Conservation (phyloP, 2,329 filamentous ascomycete species). For the Myriosclerotinia curreyana region DNA sequence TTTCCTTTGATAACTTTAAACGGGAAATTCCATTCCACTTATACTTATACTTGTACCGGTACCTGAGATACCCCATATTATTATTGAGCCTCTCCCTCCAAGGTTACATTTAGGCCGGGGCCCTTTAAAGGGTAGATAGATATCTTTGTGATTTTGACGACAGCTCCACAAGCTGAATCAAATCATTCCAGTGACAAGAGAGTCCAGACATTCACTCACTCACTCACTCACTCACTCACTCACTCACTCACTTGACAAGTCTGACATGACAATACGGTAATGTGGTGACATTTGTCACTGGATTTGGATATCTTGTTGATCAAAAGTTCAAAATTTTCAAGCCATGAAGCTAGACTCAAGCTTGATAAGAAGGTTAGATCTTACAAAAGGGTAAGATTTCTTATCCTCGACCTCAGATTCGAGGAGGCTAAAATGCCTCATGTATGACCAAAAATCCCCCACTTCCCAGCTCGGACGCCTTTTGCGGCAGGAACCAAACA, state of each 20-base stretch:
- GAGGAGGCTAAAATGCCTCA: slow-evolving; percentile 36
- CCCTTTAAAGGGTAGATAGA: background rate
- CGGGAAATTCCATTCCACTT: background rate
- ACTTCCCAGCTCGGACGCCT: slow-evolving; percentile 13
- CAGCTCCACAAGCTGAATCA: slow-evolving; percentile 8
- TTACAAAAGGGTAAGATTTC: background rate
- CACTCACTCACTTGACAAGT: background rate
- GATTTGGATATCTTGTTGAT: background rate
- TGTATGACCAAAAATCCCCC: slow-evolving; percentile 17
- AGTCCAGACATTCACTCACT: too few species aligned
- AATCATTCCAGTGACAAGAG: background rate
- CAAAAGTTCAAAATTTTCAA: background rate
- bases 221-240: too few species aligned
- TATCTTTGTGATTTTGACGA: background rate
- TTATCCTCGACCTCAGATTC: slow-evolving; percentile 28
- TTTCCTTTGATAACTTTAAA: background rate
- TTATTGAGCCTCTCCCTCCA: background rate
- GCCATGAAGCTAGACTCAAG: background rate
- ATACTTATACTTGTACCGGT: too few species aligned
- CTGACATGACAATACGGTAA: too few species aligned
- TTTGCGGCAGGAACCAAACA: slow-evolving; percentile 4
- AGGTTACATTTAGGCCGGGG: background rate
- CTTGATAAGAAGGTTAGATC: background rate
- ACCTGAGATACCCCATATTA: background rate
- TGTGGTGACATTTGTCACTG: slow-evolving; percentile 11